Conservation (phyloP, 2,329 filamentous ascomycete genomes). For the Aureobasidium namibiae region DNA sequence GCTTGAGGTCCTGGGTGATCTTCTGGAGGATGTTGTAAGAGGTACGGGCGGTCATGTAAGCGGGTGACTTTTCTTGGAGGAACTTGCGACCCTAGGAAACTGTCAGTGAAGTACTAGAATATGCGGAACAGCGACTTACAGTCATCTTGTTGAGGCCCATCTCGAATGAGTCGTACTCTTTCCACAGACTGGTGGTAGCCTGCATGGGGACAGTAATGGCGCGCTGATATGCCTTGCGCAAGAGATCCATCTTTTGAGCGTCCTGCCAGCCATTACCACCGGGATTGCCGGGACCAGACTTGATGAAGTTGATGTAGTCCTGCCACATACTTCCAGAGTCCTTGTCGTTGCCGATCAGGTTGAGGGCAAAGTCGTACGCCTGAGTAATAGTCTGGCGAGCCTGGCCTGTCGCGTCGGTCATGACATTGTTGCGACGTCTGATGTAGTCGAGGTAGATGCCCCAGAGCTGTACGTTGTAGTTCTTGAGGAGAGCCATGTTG, state of each 20-base stretch:
- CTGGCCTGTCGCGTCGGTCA: constrained; percentile 64
- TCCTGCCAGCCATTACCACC: constrained; percentile 91
- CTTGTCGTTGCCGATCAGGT: constrained; percentile 83
- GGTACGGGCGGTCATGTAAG: constrained; percentile 92
- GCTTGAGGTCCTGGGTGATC: constrained; percentile 65
- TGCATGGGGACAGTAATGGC: constrained; percentile 82
- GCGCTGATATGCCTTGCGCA: constrained; percentile 86
- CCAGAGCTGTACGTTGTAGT: constrained; percentile 82
- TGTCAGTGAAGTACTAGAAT: constrained; percentile 17
- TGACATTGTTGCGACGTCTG: constrained; percentile 80
- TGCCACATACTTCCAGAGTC: constrained; percentile 86
- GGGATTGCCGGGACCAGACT: constrained; percentile 69
- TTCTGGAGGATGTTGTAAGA: constrained; percentile 88
- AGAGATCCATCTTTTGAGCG: constrained; percentile 91
- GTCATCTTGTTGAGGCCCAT: constrained; percentile 88
- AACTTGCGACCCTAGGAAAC: constrained; percentile 74
- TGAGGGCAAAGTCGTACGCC: constrained; percentile 86
- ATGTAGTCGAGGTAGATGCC: constrained; percentile 92
- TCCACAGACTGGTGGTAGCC: constrained; percentile 80
- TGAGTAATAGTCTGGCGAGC: constrained; percentile 73
- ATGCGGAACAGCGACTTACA: constrained; percentile 41
- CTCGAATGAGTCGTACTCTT: constrained; percentile 95
- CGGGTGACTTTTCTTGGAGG: constrained; percentile 81
- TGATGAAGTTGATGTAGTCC: constrained; percentile 91
- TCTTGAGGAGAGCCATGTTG: constrained; percentile 64